Evolutionary conservation across 345 rosid genomes (phyloP).

Genomic region (Durio zibethinus): DNA sequence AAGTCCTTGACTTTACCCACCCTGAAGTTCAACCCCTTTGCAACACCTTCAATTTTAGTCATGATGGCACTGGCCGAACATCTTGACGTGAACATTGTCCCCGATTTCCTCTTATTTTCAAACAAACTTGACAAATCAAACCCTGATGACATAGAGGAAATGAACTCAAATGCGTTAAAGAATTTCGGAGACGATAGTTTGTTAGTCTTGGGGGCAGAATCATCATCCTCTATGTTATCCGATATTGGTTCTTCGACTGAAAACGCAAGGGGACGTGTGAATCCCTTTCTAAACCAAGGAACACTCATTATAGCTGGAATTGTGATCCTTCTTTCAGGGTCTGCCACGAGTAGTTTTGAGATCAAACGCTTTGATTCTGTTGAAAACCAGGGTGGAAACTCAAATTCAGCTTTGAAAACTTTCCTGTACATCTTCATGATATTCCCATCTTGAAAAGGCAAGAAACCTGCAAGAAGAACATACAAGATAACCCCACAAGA

Average conservation of each 20-base stretch:
- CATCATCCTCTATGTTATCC: constrained; percentile 18
- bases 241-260: constrained; percentile 33
- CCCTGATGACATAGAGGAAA: constrained; percentile 82
- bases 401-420: constrained; percentile 56
- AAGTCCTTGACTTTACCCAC: constrained; percentile 44
- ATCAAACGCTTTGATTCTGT: constrained; percentile 48
- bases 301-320: constrained; percentile 54
- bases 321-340: constrained; percentile 61
- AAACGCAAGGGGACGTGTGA: constrained; percentile 35
- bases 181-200: constrained; percentile 32
- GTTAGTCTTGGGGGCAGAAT: background rate
- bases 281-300: constrained; percentile 71
- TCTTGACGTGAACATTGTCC: constrained; percentile 62
- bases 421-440: constrained; percentile 59
- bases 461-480: constrained; percentile 61
- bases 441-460: constrained; percentile 76
- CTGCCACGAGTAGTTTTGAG: constrained; percentile 53
- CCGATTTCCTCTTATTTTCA: constrained; percentile 44
- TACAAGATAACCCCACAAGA: constrained; percentile 85
- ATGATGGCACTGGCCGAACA: constrained; percentile 40
- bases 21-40: constrained; percentile 49
- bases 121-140: constrained; percentile 74
- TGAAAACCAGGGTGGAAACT: constrained; percentile 67
- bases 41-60: constrained; percentile 54
- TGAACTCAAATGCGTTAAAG: constrained; percentile 70